Evolutionary conservation across 345 rosid species (phyloP).

Genomic region (Combretum micranthum): DNA sequence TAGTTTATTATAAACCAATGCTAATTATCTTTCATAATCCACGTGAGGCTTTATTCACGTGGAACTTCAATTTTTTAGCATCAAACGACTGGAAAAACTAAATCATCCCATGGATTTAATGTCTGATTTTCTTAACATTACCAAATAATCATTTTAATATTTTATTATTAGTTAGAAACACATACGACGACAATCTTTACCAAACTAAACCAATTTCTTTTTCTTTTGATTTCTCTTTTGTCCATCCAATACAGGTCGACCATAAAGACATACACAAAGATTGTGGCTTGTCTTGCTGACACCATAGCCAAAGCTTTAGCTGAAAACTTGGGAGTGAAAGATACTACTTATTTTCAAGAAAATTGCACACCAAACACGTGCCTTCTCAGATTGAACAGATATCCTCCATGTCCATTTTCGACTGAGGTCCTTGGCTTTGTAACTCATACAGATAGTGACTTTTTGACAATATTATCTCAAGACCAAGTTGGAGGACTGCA

Average conservation of each 20-base stretch:
- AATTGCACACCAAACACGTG: slow-evolving; percentile 30
- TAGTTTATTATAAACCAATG: too few relatives aligned
- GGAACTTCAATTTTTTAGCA: too few relatives aligned
- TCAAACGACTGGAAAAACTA: too few relatives aligned
- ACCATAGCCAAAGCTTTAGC: slow-evolving; percentile 37
- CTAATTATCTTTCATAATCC: too few relatives aligned
- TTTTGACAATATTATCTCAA: slow-evolving; percentile 54
- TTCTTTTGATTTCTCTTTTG: slow-evolving; percentile 2
- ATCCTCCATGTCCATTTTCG: slow-evolving; percentile 55
- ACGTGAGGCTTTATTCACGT: too few relatives aligned
- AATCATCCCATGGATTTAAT: too few relatives aligned
- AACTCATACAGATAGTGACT: slow-evolving; percentile 72
- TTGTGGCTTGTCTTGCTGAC: slow-evolving; percentile 32
- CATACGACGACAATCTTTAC: too few relatives aligned
- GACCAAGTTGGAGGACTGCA: slow-evolving; percentile 68
- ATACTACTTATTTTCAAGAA: slow-evolving; percentile 34
- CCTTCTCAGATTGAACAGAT: slow-evolving; percentile 61
- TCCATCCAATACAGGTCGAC: slow-evolving; percentile 25
- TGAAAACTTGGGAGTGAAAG: slow-evolving; percentile 26
- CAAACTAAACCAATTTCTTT: too few relatives aligned
- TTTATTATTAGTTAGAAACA: too few relatives aligned
- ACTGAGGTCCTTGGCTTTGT: slow-evolving; percentile 48
- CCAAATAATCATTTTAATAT: too few relatives aligned
- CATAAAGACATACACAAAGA: slow-evolving; percentile 26
- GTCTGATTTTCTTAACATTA: too few relatives aligned